Conservation (phyloP, 139 green algal species). For the Mesostigma viride region DNA sequence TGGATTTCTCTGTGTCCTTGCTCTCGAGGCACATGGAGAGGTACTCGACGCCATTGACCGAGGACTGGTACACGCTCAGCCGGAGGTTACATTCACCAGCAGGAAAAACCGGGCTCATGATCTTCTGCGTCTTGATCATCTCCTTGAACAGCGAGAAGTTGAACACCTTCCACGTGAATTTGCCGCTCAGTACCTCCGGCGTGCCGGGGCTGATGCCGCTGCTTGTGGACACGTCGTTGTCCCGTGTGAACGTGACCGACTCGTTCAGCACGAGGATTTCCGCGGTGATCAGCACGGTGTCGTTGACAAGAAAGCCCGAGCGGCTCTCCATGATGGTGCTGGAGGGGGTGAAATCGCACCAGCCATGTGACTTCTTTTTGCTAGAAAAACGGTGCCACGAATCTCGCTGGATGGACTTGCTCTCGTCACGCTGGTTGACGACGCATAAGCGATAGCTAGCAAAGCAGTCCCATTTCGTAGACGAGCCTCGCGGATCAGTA, state of each 20-base stretch:
- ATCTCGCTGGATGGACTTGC: conserved; percentile 39
- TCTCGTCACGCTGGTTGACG: conserved; percentile 31
- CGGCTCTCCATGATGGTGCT: conserved; percentile 32
- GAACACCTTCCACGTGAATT: conserved; percentile 52
- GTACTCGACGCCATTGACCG: conserved; percentile 35
- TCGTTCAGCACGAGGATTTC: conserved; percentile 52
- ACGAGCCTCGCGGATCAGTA: conserved; percentile 25
- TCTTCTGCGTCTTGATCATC: conserved; percentile 65
- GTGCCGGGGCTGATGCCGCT: neutral
- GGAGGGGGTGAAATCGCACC: conserved; percentile 53
- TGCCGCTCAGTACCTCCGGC: conserved; percentile 44
- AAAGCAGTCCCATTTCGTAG: conserved; percentile 50
- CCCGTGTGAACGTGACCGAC: conserved; percentile 30
- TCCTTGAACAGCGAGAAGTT: conserved; percentile 58
- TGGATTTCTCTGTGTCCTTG: conserved; percentile 46
- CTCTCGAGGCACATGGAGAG: conserved; percentile 48
- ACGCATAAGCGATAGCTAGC: conserved; percentile 44
- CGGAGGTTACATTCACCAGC: conserved; percentile 54
- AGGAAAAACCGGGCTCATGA: conserved; percentile 58
- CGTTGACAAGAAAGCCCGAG: conserved; percentile 38
- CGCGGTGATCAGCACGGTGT: conserved; percentile 45
- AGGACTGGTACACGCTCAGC: conserved; percentile 51
- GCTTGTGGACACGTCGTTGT: conserved; percentile 17
- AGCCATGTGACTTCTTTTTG: conserved; percentile 62
- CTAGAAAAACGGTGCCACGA: conserved; percentile 46